A percentile compares a stretch with the other conserved stretches of the same genome.
These are phyloP conservation scores for Dendrocalamus latiflorus DNA, from an alignment of 202 grass and related monocot genomes.

Conservation along the genomic window DNA sequence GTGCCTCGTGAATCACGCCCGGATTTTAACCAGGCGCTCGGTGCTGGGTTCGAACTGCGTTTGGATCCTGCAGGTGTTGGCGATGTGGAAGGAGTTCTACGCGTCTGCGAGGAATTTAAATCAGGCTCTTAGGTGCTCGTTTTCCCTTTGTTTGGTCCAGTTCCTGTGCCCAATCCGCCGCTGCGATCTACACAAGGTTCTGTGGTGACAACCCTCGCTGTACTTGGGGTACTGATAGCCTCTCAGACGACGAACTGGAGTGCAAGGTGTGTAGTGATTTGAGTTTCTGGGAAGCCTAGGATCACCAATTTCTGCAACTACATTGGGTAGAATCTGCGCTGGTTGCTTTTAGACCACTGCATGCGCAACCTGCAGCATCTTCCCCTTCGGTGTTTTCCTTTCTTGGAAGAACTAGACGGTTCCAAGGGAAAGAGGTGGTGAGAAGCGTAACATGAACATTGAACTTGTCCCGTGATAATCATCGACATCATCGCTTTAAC, in stretches of 20 bases:
- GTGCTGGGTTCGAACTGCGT: background rate
- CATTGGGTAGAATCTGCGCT: background rate
- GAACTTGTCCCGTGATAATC: background rate
- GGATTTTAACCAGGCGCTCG: background rate
- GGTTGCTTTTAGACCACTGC: background rate
- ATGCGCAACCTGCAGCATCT: background rate
- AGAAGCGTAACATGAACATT: background rate
- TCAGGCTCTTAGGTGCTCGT: background rate
- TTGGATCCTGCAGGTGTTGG: background rate
- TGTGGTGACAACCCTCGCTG: background rate
- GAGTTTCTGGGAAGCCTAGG: background rate
- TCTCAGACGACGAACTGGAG: background rate
- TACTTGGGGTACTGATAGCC: background rate
- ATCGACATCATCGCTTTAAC: background rate
- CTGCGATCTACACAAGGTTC: background rate
- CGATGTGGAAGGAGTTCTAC: background rate
- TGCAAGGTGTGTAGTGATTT: background rate
- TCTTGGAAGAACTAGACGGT: background rate
- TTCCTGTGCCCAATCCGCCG: background rate
- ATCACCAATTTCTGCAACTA: background rate
- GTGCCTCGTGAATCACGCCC: conserved; percentile 15
- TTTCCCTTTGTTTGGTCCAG: background rate
- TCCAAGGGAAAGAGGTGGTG: background rate
- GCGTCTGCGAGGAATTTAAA: background rate
- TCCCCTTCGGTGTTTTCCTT: background rate